Evolutionary conservation across 108 stramenopile genomes (phyloP), one percentile per base, ranked within the genome.

Genomic region (Cylindrotheca closterium): DNA sequence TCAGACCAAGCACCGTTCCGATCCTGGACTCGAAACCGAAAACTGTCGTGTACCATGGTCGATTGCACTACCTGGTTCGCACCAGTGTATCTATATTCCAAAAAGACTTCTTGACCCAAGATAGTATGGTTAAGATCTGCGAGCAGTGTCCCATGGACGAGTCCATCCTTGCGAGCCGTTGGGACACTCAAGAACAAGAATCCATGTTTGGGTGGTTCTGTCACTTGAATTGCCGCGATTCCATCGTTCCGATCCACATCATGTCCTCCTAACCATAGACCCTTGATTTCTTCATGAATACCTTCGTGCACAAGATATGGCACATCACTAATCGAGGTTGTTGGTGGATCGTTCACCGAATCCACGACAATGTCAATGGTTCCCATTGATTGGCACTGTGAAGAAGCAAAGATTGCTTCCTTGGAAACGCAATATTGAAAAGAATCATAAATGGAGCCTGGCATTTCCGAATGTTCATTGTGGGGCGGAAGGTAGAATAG

Each of bases 21-120:
- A 45, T 81, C 79, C n/a, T 45, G 42, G 7, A 73, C 79, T 28
- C 74, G 74, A 55, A 81, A 81, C 1, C 42, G 26, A 48, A 81
- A 81, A 19, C 31, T 58, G 47, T 81, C 79, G 3, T 46, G 5
- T 22, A 57, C 59, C 27, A 30, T 46, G 15, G 24, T 28, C 8
- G 47, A 62, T 27, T 59, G 63, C 29, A 52, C 48, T 7, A 56
- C 19, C 0, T 64, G 50, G 29, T 71, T 49, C 2, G 63, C 31
- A 22, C 34, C 57, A 37, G 32, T 58, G 49, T 60, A 71, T 29
- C 2, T 19, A 49, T 64, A 67, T 21, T 63, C 73, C 4, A 74
- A 54, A 1, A 63, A 58, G 17, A 46, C 59, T 51, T 64, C 63
- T 15, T 48, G 7, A 3, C 74, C 62, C 25, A 27, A 24, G 46